Evolutionary conservation across 164 flowering plant genomes (phyloP).

Genomic region (Cinnamomum micranthum): DNA sequence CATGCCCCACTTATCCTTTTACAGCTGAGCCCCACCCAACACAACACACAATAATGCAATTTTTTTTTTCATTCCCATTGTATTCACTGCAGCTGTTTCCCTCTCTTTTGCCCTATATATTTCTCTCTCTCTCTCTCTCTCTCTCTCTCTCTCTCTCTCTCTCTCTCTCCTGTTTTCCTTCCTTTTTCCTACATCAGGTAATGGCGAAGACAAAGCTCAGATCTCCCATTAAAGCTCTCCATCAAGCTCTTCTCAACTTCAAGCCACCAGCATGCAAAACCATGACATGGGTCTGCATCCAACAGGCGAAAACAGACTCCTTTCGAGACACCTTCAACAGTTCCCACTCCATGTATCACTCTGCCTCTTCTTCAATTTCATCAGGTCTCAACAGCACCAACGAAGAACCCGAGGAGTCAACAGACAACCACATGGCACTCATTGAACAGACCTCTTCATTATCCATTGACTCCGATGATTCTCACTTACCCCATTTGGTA

Average conservation of each 20-base stretch:
- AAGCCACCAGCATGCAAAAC: constrained; percentile 9
- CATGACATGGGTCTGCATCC: constrained; percentile 16
- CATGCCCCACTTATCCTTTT: no score
- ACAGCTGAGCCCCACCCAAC: no score
- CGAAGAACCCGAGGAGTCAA: neutral
- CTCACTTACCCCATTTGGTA: neutral
- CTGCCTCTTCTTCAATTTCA: neutral
- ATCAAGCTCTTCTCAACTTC: constrained; percentile 15
- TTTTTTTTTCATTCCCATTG: no score
- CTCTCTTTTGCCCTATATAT: no score
- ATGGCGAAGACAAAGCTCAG: constrained; percentile 18
- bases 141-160: no score
- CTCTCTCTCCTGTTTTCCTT: neutral
- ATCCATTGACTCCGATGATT: neutral
- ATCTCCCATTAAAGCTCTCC: constrained; percentile 18
- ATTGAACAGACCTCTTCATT: constrained; percentile 1
- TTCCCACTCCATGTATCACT: constrained; percentile 16
- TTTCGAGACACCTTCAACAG: constrained; percentile 17
- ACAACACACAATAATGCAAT: no score
- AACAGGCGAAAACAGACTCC: constrained; percentile 19
- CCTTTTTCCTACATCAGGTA: no score
- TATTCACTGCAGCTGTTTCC: no score
- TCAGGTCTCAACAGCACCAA: neutral
- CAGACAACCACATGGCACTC: neutral
- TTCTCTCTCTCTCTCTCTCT: constrained; percentile 18